A percentile compares a stretch with the other conserved stretches of the same genome.
Conservation (phyloP, 805 yeast species). For the Ogataea neopini region DNA sequence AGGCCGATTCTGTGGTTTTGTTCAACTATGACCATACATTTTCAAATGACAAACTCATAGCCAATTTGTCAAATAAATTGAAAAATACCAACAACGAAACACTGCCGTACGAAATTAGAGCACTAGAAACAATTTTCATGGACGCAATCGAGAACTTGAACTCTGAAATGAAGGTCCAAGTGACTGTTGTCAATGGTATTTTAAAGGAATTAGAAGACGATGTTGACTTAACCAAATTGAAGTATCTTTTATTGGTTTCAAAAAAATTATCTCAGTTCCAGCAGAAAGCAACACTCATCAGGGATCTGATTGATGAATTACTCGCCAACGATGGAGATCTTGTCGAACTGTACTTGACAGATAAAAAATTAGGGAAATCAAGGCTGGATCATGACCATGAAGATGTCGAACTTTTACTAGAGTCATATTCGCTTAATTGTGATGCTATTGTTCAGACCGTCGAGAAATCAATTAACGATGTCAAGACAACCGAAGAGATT, state of each 20-base stretch:
- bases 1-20: slow-evolving; percentile 51
- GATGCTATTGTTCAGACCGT: slow-evolving; percentile 94
- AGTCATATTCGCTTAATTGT: slow-evolving; percentile 84
- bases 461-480: slow-evolving; percentile 75
- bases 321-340: slow-evolving; percentile 87
- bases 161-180: slow-evolving; percentile 85
- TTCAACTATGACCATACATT: slow-evolving; percentile 49
- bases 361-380: slow-evolving; percentile 44
- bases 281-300: slow-evolving; percentile 77
- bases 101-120: slow-evolving; percentile 87
- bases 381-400: slow-evolving; percentile 66
- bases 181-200: slow-evolving; percentile 71
- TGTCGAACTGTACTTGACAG: slow-evolving; percentile 78
- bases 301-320: slow-evolving; percentile 83
- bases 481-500: slow-evolving; percentile 91
- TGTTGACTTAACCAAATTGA: slow-evolving; percentile 75
- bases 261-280: slow-evolving; percentile 82
- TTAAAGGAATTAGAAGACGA: slow-evolving; percentile 77
- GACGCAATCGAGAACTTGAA: slow-evolving; percentile 76
- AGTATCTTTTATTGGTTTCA: slow-evolving; percentile 78
- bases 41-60: slow-evolving; percentile 45
- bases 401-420: slow-evolving; percentile 87
- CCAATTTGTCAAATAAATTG: slow-evolving; percentile 43
- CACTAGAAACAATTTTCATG: slow-evolving; percentile 82
- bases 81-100: slow-evolving; percentile 35